A percentile compares a stretch with the other conserved stretches of the same genome.
These are phyloP conservation scores for Nepenthes gracilis DNA, from an alignment of 148 eudicot species.

Conservation along the genomic window DNA sequence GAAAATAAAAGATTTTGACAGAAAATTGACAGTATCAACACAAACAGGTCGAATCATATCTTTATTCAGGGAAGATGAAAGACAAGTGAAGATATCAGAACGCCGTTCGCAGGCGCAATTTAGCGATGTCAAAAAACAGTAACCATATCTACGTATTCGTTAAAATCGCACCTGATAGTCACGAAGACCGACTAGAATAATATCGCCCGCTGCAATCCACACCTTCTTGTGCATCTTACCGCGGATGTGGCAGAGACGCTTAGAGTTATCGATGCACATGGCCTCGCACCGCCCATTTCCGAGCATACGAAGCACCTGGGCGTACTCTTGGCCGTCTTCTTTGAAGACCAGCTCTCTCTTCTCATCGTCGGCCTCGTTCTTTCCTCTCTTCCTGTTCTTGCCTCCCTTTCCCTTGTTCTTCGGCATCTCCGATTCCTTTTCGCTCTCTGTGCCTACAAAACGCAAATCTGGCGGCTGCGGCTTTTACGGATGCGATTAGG, in stretches of 20 bases:
- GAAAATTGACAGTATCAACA: too few species aligned
- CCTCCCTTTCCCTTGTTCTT: conserved; percentile 99
- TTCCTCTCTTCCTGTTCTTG: conserved; percentile 82
- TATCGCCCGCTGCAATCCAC: conserved; percentile 90
- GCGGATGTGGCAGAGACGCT: conserved; percentile 76
- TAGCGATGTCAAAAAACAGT: too few species aligned
- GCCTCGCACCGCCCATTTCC: conserved; percentile 81
- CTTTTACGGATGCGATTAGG: not conserved
- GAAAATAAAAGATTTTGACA: too few species aligned
- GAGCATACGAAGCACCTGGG: conserved; percentile 73
- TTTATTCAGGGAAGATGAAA: too few species aligned
- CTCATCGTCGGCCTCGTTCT: conserved; percentile 92
- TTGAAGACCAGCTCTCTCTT: conserved; percentile 82
- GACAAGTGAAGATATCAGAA: too few species aligned
- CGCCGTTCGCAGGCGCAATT: too few species aligned
- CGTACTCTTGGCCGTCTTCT: conserved; percentile 88
- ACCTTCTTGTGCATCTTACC: conserved; percentile 98
- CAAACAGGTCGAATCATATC: too few species aligned
- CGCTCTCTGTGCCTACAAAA: conserved; percentile 8
- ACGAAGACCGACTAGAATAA: conserved; percentile 71
- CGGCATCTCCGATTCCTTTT: conserved; percentile 41
- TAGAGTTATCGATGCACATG: conserved; percentile 60
- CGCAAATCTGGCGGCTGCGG: conserved; percentile 22
- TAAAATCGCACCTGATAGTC: conserved; percentile 57
- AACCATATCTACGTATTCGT: too few species aligned